Evolutionary conservation across 305 asterid species (phyloP), one percentile per base, ranked within the genome.

Genomic region (Fraxinus platypoda): DNA sequence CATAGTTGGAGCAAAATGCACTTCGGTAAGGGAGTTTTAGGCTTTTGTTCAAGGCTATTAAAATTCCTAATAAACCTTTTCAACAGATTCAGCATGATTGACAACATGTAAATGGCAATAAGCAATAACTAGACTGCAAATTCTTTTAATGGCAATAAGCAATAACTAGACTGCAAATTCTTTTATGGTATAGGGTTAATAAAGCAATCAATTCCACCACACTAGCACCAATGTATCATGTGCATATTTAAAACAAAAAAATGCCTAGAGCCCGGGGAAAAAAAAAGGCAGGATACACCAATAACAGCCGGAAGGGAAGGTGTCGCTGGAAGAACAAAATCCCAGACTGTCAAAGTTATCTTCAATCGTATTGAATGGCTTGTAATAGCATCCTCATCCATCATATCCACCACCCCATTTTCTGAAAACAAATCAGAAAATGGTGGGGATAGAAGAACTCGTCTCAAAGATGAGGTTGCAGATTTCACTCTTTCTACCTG

Each of bases 271-370:
- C 2, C 11, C 74, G 6, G 6, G 37, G 13, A 76, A 28, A 41
- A 35, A 76, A 74, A n/a, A 52, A 19, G 64, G 66, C 46, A 91
- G 99, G 99, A 96, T 96, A 94, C 99, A 88, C 99, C 99, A 89
- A 96, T 92, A 83, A 96, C 98, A 87, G 97, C 98, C 74, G 99
- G 98, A 84, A 96, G 90, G 78, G 99, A 94, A 81, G 99, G 99
- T 33, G 98, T 96, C 74, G 74, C 89, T 73, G 99, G 99, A 87
- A 96, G 97, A 85, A 86, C 82, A 79, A 96, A 96, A 85, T 96
- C 98, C 99, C 99, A 96, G 74, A 96, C 95, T 28, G 94, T 93
- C 89, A 96, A 88, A 87, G 90, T 92, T 86, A 96, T 87, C 84
- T 94, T 94, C 87, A 96, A 87, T 72, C 95, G 92, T 78, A 96